Evolutionary conservation across 768 basidiomycete species (phyloP).

Genomic region (Termitomyces bulborhizus): DNA sequence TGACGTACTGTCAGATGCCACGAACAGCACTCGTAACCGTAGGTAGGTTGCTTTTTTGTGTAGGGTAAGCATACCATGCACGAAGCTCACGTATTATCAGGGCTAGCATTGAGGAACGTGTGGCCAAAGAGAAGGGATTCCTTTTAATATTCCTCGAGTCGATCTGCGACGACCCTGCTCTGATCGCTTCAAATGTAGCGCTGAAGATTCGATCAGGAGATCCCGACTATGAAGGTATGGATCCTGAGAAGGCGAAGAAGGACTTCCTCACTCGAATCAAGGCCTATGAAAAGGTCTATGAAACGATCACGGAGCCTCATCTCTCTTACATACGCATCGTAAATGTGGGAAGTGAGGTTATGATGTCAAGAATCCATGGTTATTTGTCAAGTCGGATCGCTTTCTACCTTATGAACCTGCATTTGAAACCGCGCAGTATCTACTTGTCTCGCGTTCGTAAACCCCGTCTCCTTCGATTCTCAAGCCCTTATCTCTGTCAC

Average conservation of each 20-base stretch:
- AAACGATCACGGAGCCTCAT: conserved; percentile 88
- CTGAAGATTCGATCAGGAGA: conserved; percentile 95
- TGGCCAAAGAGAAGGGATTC: conserved; percentile 82
- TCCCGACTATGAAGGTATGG: conserved; percentile 93
- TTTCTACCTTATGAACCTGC: conserved; percentile 97
- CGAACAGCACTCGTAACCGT: conserved; percentile 79
- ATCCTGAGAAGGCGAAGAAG: conserved; percentile 74
- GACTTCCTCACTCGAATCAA: conserved; percentile 91
- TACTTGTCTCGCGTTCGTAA: conserved; percentile 85
- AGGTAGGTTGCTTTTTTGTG: conserved; percentile 38
- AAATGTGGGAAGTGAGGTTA: conserved; percentile 90
- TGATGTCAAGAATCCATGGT: conserved; percentile 81
- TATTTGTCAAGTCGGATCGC: conserved; percentile 96
- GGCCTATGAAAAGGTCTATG: conserved; percentile 92
- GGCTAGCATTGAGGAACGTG: conserved; percentile 77
- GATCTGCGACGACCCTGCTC: conserved; percentile 85
- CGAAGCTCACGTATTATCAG: conserved; percentile 29
- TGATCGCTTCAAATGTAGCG: conserved; percentile 94
- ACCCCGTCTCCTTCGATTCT: not conserved
- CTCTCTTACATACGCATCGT: conserved; percentile 88
- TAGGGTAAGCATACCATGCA: not conserved
- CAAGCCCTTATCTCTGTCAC: conserved; percentile 8
- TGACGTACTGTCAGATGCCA: conserved; percentile 63
- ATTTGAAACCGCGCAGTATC: conserved; percentile 93
- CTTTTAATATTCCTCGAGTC: conserved; percentile 93